A percentile compares a stretch with the other conserved stretches of the same genome.
phyloP scores from a whole-genome alignment of 1,284 basidiomycete genomes.

The Phellopilus nigrolimitatus region DNA sequence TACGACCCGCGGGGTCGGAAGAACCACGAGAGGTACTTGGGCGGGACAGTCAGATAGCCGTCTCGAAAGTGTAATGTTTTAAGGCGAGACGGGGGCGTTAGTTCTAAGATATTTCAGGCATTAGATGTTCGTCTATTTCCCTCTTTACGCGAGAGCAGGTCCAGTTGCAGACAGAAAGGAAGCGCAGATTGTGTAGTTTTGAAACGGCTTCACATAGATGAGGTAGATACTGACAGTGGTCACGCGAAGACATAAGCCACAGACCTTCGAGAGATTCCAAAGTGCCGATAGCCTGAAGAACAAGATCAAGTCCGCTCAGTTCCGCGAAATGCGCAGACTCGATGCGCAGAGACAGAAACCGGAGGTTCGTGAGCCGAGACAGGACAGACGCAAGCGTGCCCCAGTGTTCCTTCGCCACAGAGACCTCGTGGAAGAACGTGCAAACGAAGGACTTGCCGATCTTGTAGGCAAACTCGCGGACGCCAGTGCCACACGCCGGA shows the following conservation, averaged over 20 bases:
- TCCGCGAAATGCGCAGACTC: conserved; percentile 10
- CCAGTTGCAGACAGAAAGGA: conserved; percentile 11
- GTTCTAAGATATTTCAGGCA: background rate
- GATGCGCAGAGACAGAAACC: conserved; percentile 7
- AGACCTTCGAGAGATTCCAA: conserved; percentile 8
- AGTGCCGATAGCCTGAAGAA: conserved; percentile 2
- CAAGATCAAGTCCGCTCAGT: conserved; percentile 5
- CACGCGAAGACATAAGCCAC: conserved; percentile 6
- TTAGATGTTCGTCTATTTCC: background rate
- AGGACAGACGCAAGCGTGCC: conserved; percentile 10
- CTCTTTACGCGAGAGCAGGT: background rate
- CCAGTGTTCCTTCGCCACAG: conserved; percentile 12
- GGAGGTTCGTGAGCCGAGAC: conserved; percentile 4
- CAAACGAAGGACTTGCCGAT: conserved; percentile 2
- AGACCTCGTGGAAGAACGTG: conserved; percentile 5
- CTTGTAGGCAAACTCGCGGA: conserved; percentile 14
- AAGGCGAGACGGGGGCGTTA: conserved; percentile 3
- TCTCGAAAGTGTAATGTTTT: conserved; percentile 5
- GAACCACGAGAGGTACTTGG: conserved; percentile 12
- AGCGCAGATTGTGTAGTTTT: conserved; percentile 3
- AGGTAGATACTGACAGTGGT: conserved; percentile 10
- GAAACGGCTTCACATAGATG: conserved; percentile 5
- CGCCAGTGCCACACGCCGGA: conserved; percentile 3
- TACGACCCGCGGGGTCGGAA: conserved; percentile 11
- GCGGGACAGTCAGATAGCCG: conserved; percentile 5